Evolutionary conservation across 2,329 filamentous ascomycete genomes (phyloP).

Genomic region (Fusarium redolens): DNA sequence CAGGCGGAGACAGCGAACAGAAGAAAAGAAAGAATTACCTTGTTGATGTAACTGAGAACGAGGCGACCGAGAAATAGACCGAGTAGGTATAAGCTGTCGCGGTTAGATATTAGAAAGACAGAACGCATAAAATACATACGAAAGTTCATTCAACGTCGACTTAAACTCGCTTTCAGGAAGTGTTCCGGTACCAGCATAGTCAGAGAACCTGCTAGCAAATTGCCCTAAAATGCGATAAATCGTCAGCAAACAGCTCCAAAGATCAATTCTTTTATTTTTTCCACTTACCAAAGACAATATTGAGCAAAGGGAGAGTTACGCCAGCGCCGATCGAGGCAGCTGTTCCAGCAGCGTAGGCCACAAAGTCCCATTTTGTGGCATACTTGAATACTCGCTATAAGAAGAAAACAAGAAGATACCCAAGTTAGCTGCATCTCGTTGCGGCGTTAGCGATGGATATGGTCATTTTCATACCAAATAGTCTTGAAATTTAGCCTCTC

Average conservation of each 20-base stretch:
- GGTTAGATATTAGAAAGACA: background rate
- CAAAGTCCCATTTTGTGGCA: conserved; percentile 1
- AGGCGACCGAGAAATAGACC: background rate
- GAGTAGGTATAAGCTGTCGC: background rate
- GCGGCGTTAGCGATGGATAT: background rate
- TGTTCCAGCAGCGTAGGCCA: background rate
- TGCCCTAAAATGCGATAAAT: background rate
- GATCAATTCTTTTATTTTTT: background rate
- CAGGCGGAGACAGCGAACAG: background rate
- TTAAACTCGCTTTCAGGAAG: background rate
- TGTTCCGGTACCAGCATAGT: background rate
- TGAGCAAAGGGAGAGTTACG: conserved; percentile 48
- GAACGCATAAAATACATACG: background rate
- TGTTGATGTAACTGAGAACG: background rate
- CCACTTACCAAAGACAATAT: conserved; percentile 49
- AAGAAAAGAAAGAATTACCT: background rate
- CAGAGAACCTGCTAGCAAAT: conserved; percentile 1
- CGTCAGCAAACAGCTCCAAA: background rate
- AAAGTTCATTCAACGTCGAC: background rate
- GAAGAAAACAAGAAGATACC: background rate
- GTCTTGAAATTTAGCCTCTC: background rate
- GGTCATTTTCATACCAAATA: background rate
- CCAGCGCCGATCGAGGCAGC: background rate
- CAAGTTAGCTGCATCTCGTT: background rate
- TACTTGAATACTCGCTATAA: background rate